A percentile compares a stretch with the other conserved stretches of the same genome.
Conservation (phyloP, 2,329 filamentous ascomycete species). For the Diaporthe destruens region DNA sequence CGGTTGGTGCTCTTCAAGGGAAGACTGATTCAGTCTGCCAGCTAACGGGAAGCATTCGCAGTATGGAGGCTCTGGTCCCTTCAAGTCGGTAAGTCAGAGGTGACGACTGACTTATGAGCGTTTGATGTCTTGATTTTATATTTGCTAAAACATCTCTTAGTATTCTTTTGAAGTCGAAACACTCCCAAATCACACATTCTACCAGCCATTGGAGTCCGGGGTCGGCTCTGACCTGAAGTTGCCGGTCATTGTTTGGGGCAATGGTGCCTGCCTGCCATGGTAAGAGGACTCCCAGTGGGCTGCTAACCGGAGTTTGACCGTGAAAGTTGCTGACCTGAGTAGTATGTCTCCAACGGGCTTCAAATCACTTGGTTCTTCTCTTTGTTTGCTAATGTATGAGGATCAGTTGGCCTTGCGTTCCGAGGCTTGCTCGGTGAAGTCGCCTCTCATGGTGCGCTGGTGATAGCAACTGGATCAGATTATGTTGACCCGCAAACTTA, state of each 20-base stretch:
- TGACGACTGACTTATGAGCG: not conserved
- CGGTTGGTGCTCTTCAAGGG: not conserved
- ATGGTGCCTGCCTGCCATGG: not conserved
- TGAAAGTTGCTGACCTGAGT: not conserved
- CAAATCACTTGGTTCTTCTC: not conserved
- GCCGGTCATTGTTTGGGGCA: not conserved
- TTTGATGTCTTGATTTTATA: not conserved
- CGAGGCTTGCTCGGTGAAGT: not conserved
- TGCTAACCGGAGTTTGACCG: not conserved
- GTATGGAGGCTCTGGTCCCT: not conserved
- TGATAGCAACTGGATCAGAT: not conserved
- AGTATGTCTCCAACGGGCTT: not conserved
- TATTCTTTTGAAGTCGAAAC: not conserved
- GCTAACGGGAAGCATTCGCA: not conserved
- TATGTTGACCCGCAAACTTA: slow-evolving; percentile 3
- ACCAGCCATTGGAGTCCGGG: not conserved
- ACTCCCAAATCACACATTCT: not conserved
- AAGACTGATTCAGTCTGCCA: not conserved
- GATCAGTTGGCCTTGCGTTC: not conserved
- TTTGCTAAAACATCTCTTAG: not conserved
- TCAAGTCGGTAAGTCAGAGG: not conserved
- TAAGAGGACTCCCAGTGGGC: not conserved
- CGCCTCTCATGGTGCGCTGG: not conserved
- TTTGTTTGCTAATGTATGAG: not conserved
- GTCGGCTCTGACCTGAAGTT: not conserved